These are phyloP conservation scores for Solanum hybrid DNA, from an alignment of 305 asterid genomes.

Conservation along the genomic window DNA sequence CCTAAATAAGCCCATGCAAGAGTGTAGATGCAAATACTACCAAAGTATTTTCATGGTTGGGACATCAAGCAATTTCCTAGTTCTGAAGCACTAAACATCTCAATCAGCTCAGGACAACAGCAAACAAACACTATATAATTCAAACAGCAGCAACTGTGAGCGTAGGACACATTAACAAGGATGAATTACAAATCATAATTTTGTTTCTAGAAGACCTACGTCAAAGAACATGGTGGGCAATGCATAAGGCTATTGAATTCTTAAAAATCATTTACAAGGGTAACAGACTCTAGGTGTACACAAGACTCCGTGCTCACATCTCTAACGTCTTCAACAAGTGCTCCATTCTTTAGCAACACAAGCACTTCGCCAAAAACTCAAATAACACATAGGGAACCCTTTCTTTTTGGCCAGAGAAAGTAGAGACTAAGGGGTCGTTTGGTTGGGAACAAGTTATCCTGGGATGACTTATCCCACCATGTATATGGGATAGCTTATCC, in stretches of 20 bases:
- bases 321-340: background rate
- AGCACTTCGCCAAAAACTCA: background rate
- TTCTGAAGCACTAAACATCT: background rate
- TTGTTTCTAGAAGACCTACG: background rate
- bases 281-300: background rate
- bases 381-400: background rate
- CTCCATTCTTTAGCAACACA: background rate
- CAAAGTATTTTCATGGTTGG: background rate
- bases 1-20: background rate
- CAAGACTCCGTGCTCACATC: background rate
- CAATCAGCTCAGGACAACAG: background rate
- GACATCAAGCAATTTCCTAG: background rate
- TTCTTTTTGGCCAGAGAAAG: background rate
- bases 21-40: background rate
- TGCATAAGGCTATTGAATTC: background rate
- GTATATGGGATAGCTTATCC: no score
- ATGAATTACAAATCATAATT: background rate
- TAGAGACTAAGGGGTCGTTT: background rate
- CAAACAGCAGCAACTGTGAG: background rate
- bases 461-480: no score
- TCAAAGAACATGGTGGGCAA: background rate
- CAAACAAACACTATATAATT: background rate
- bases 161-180: background rate
- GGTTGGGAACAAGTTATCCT: no score
- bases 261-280: background rate